Base-by-base conservation (phyloP, 2,329 filamentous ascomycete species). In the Fusarium sp. region DNA sequence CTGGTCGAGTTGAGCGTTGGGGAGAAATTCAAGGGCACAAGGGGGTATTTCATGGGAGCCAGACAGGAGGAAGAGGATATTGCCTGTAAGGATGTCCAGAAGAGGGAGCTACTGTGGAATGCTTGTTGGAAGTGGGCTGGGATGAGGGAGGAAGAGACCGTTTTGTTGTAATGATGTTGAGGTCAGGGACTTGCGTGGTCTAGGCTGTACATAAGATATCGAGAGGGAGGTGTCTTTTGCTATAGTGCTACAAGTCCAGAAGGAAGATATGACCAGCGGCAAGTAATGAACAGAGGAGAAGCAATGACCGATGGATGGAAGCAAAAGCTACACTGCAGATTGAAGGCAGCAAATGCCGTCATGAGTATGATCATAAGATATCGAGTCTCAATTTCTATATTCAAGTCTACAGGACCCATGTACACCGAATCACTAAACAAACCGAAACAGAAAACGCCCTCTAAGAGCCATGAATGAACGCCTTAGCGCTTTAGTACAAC, bases 51-150 rank as follows among this genome's bases (percentile, higher is more conserved):
- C 8, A 48, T 68, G 33, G 72, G 74, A 0, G 10, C 42, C 7
- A 39, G 57, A 7, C 54, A 39, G 0, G 65, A 55, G 0, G 48
- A 67, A 3, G 52, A 72, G 28, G 54, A 73, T 5, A 8, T n/a
- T 8, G 26, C 49, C 3, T 66, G 68, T 12, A 42, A 49, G 15
- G 63, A 75, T n/a, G 20, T 33, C 8, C n/a, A 26, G 0, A 64
- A 63, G 18, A 60, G 60, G 17, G 15, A 49, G 2, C 4, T 48
- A 2, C 14, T 78, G 17, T 78, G 75, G 74, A 48, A 54, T 5
- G 68, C 59, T 8, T 78, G 75, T 17, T 78, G 70, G 75, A 24
- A 56, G 9, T 78, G 75, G 75, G 20, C 61, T 7, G 62, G 38
- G 0, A 28, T 78, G 42, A 42, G 4, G 10, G 38, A 52, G 22